Evolutionary conservation across 179 eudicot genomes (phyloP), one percentile per base, ranked within the genome.

Genomic region (Corrigiola litoralis): DNA sequence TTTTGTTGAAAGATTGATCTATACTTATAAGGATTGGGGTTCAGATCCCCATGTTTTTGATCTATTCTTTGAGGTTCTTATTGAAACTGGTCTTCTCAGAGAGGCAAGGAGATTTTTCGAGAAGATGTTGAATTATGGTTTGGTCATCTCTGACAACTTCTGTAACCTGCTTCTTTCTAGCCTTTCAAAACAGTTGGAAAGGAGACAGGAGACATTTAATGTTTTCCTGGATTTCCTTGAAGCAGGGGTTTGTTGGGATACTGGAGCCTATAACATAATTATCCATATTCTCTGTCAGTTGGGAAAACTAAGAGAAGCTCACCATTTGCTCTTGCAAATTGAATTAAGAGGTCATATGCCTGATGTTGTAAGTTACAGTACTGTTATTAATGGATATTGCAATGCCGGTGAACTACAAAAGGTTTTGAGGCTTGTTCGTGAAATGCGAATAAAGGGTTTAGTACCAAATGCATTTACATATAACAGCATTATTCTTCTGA

Each of bases 1-100:
- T 59, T 82, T 90, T 71, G 75, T 80, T 62, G 92, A 90, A 49
- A 80, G 71, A 65, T 60, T 90, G 76, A 81, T 87, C 64, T 90
- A 92, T 69, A 90, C 97, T 18, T 84, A 82, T 70, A 92, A 90
- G 78, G 88, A 80, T 49, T 92, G 98, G 98, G 90, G 98, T 65
- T 82, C 88, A 16, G 69, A 82, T 77, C 88, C 97, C 63, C 67
- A 33, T 44, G 95, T 83, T 33, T 92, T 92, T 80, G 87, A 92
- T 83, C 59, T 92, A 66, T 86, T 90, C 74, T 92, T 92, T 69
- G 86, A 84, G 75, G 87, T 81, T 44, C 90, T 92, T 68, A 81
- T 84, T 70, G 84, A 92, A 68, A 61, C 64, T 74, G 90, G 87
- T 32, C 59, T 61, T 74, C 72, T 82, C 40, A 67, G 63, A 24